Conservation (phyloP, 805 yeast genomes). For the Ogataea pignaliae region DNA sequence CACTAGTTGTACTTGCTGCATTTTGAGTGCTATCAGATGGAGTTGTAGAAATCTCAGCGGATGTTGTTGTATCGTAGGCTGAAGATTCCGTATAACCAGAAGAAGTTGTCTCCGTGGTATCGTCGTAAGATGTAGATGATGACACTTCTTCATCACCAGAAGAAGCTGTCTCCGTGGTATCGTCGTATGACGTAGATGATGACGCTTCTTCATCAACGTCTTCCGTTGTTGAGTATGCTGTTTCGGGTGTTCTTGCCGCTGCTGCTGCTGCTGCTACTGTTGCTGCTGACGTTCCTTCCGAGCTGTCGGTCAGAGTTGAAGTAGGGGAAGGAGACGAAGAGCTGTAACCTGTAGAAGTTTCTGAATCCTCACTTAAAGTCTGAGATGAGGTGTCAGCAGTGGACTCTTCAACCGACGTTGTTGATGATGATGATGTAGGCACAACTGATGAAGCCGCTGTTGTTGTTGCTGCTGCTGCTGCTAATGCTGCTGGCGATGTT, state of each 20-base stretch:
- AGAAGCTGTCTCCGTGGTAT: neutral
- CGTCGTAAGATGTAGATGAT: constrained; percentile 12
- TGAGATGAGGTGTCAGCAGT: neutral
- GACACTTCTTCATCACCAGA: constrained; percentile 6
- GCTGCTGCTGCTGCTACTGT: too few relatives aligned
- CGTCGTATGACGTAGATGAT: neutral
- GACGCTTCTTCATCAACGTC: neutral
- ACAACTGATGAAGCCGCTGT: neutral
- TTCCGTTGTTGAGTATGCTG: neutral
- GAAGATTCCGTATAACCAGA: neutral
- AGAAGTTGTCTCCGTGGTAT: constrained; percentile 3
- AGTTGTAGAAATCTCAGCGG: neutral
- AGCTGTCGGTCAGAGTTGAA: too few relatives aligned
- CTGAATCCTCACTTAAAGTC: neutral
- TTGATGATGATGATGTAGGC: neutral
- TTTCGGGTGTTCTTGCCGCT: neutral
- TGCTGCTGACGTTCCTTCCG: too few relatives aligned
- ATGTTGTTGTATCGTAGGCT: neutral
- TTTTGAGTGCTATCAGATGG: neutral
- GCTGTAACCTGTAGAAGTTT: too few relatives aligned
- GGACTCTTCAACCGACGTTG: neutral
- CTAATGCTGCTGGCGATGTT: neutral
- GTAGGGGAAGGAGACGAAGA: too few relatives aligned
- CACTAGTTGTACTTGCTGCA: neutral
- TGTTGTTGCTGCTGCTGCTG: neutral